phyloP scores from a whole-genome alignment of 352 stramenopile genomes.

The Globisporangium barbulae region DNA sequence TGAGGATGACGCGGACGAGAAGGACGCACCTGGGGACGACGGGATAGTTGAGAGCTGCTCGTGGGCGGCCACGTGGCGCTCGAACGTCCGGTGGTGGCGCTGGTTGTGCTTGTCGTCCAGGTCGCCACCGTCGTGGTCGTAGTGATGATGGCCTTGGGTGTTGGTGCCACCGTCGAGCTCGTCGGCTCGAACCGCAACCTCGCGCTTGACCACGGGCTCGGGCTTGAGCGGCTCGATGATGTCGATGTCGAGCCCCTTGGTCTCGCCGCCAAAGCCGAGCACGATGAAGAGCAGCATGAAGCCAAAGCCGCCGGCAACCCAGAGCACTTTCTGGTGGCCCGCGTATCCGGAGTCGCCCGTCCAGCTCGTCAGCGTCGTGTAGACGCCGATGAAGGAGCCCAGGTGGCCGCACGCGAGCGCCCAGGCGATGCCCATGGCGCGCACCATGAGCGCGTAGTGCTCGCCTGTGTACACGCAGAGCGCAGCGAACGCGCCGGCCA shows the following conservation, averaged over 20 bases:
- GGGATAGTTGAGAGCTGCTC: constrained; percentile 28
- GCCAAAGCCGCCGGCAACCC: constrained; percentile 5
- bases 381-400: constrained; percentile 37
- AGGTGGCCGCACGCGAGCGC: constrained; percentile 33
- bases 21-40: constrained; percentile 17
- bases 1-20: constrained; percentile 18
- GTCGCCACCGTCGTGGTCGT: constrained; percentile 20
- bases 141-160: constrained; percentile 8
- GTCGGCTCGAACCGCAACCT: not conserved
- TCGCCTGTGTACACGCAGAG: constrained; percentile 41
- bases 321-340: constrained; percentile 12
- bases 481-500: constrained; percentile 25
- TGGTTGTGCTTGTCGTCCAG: constrained; percentile 14
- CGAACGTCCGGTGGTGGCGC: not conserved
- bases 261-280: constrained; percentile 11
- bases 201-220: constrained; percentile 3
- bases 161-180: not conserved
- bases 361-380: constrained; percentile 28
- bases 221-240: constrained; percentile 16
- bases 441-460: constrained; percentile 44
- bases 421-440: constrained; percentile 38
- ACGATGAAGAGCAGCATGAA: constrained; percentile 3
- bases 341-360: constrained; percentile 20
- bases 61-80: constrained; percentile 2
- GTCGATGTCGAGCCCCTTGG: constrained; percentile 16